These are phyloP conservation scores for Phoma sp. DNA, from an alignment of 2,329 filamentous ascomycete species.

Conservation along the genomic window DNA sequence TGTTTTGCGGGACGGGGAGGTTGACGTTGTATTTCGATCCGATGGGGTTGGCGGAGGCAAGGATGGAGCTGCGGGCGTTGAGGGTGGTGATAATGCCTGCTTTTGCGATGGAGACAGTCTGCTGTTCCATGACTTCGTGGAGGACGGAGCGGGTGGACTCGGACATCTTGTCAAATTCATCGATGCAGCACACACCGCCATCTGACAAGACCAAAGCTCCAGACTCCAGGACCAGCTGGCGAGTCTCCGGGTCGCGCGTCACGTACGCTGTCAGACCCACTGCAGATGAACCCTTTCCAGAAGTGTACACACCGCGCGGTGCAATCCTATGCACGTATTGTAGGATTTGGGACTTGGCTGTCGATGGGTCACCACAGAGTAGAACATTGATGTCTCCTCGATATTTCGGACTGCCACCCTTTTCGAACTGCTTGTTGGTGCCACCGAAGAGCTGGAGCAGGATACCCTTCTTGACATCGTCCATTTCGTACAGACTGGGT, in stretches of 20 bases:
- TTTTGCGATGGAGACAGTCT: constrained; percentile 80
- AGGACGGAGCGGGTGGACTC: constrained; percentile 76
- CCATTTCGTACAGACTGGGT: constrained; percentile 96
- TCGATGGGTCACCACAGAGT: constrained; percentile 96
- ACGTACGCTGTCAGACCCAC: constrained; percentile 81
- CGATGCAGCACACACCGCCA: constrained; percentile 79
- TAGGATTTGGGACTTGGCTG: constrained; percentile 92
- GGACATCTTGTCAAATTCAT: constrained; percentile 83
- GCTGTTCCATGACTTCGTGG: constrained; percentile 83
- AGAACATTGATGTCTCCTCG: constrained; percentile 97
- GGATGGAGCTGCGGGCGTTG: constrained; percentile 92
- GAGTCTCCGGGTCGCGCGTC: constrained; percentile 75
- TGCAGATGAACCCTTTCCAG: constrained; percentile 77
- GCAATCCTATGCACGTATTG: constrained; percentile 98
- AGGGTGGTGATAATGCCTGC: constrained; percentile 85
- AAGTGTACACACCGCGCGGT: constrained; percentile 82
- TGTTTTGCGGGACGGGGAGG: constrained; percentile 95
- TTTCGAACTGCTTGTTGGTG: constrained; percentile 97
- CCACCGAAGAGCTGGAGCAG: constrained; percentile 95
- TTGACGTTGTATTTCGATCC: constrained; percentile 98
- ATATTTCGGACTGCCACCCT: constrained; percentile 94
- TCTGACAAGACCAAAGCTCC: constrained; percentile 77
- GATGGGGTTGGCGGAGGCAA: constrained; percentile 97
- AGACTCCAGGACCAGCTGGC: constrained; percentile 76
- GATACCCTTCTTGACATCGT: constrained; percentile 98